These are phyloP conservation scores for Hypoxylon rickii DNA, from an alignment of 495 filamentous ascomycete genomes.

Conservation along the genomic window DNA sequence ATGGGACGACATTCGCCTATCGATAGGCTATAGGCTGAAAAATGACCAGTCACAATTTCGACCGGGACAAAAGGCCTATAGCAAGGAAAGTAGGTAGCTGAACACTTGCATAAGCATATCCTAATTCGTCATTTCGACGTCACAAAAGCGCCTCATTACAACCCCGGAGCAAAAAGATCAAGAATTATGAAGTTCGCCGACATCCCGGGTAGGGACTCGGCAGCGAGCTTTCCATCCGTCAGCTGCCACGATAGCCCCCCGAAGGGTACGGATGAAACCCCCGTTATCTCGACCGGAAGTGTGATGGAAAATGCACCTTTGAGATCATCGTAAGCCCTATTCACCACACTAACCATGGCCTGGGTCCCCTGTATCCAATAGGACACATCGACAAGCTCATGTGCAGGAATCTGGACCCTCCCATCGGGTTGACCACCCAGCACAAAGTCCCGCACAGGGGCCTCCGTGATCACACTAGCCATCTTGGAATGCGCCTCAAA, in stretches of 20 bases:
- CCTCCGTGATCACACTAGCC: slow-evolving; percentile 46
- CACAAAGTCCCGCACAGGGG: slow-evolving; percentile 48
- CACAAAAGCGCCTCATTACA: too few relatives aligned
- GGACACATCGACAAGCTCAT: slow-evolving; percentile 47
- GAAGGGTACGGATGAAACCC: slow-evolving; percentile 23
- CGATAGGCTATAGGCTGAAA: too few relatives aligned
- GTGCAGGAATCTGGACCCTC: slow-evolving; percentile 11
- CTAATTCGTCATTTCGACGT: too few relatives aligned
- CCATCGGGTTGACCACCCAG: slow-evolving; percentile 42
- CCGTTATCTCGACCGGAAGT: slow-evolving; percentile 15
- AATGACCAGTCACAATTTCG: too few relatives aligned
- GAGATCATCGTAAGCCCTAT: slow-evolving; percentile 43
- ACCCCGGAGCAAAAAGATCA: too few relatives aligned
- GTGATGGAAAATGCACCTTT: slow-evolving; percentile 27
- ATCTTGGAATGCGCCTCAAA: slow-evolving; percentile 51
- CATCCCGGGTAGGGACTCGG: slow-evolving; percentile 28
- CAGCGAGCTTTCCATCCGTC: slow-evolving; percentile 9
- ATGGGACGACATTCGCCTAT: too few relatives aligned
- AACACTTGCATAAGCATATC: too few relatives aligned
- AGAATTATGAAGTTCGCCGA: slow-evolving; percentile 34
- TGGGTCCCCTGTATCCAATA: slow-evolving; percentile 44
- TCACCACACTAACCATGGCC: slow-evolving; percentile 53
- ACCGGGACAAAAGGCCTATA: too few relatives aligned
- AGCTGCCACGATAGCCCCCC: slow-evolving; percentile 30
- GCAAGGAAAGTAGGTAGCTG: too few relatives aligned